Evolutionary conservation across 1,139 yeast genomes (phyloP).

Genomic region (Scheffersomyces segobiensis): DNA sequence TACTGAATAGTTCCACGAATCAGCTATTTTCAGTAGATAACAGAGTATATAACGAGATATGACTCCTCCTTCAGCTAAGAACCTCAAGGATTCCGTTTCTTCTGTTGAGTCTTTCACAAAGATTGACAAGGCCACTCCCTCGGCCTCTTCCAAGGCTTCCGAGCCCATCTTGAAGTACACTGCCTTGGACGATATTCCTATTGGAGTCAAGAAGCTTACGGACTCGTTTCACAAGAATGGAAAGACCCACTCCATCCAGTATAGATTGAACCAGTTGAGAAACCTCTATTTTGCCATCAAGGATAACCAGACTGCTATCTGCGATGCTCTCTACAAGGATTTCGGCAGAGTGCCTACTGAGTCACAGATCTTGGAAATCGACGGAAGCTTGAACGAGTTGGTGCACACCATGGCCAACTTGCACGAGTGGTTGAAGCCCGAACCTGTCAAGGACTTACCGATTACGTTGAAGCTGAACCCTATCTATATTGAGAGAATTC

Average conservation of each 20-base stretch:
- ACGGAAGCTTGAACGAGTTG: slow-evolving; percentile 55
- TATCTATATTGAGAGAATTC: slow-evolving; percentile 60
- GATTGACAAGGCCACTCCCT: not conserved
- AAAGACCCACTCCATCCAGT: slow-evolving; percentile 56
- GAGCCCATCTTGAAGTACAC: slow-evolving; percentile 38
- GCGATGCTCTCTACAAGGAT: slow-evolving; percentile 64
- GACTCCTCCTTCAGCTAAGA: not conserved
- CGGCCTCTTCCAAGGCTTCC: not conserved
- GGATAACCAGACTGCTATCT: slow-evolving; percentile 58
- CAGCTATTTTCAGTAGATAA: not conserved
- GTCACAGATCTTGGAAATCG: slow-evolving; percentile 58
- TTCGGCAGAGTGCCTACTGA: slow-evolving; percentile 66
- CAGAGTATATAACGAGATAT: not conserved
- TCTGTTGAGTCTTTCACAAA: not conserved
- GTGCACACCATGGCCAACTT: slow-evolving; percentile 60
- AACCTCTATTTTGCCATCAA: slow-evolving; percentile 64
- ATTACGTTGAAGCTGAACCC: slow-evolving; percentile 46
- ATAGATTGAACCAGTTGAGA: slow-evolving; percentile 63
- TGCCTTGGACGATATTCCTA: slow-evolving; percentile 50
- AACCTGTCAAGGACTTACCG: slow-evolving; percentile 46
- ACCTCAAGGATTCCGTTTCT: not conserved
- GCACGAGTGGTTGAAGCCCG: slow-evolving; percentile 62
- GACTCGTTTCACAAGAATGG: slow-evolving; percentile 46
- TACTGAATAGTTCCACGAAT: not conserved
- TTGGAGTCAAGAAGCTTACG: slow-evolving; percentile 43